phyloP scores from a whole-genome alignment of 345 rosid species.

The Geranium rotundifolium region DNA sequence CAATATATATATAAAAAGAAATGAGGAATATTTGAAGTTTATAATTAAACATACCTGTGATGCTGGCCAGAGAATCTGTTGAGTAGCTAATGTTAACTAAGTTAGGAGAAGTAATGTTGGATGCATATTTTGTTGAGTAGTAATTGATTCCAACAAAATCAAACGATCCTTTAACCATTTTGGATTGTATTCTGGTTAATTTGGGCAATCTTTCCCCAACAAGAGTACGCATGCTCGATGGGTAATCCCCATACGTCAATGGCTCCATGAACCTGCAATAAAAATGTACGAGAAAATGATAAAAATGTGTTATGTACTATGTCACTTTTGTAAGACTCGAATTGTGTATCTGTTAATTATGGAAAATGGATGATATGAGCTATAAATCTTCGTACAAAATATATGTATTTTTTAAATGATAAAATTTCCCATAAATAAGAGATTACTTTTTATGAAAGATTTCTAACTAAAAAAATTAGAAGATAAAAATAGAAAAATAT shows the following conservation, averaged over 20 bases:
- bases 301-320: too few species aligned
- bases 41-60: constrained; percentile 5
- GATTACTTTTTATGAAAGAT: too few species aligned
- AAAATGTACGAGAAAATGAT: too few species aligned
- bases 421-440: too few species aligned
- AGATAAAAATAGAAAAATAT: too few species aligned
- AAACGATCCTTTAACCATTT: constrained; percentile 9
- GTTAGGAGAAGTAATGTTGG: background rate
- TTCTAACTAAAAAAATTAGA: too few species aligned
- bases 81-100: constrained; percentile 3
- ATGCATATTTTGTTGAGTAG: constrained; percentile 10
- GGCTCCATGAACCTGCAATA: constrained; percentile 17
- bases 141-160: constrained; percentile 17
- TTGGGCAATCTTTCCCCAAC: constrained; percentile 11
- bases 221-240: constrained; percentile 9
- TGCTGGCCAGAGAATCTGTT: constrained; percentile 15
- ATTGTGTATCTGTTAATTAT: too few species aligned
- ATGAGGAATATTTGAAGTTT: background rate
- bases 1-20: too few species aligned
- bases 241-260: constrained; percentile 10
- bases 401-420: too few species aligned
- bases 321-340: too few species aligned
- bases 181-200: constrained; percentile 9
- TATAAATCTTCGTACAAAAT: too few species aligned
- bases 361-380: too few species aligned